Conservation (phyloP, 345 rosid species). For the Clausena lansium region DNA sequence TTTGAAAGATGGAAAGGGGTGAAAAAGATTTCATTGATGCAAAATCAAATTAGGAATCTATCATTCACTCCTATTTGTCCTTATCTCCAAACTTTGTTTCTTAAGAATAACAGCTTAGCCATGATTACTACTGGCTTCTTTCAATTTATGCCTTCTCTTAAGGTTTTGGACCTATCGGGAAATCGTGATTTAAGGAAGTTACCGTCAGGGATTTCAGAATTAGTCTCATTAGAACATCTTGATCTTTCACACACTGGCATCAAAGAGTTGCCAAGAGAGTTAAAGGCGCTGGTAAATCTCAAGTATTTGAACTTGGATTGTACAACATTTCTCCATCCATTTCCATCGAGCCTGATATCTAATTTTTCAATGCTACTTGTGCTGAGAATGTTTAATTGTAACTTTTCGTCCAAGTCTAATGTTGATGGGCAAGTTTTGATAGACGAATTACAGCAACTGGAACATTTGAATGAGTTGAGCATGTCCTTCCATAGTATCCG, state of each 20-base stretch:
- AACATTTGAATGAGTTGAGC: background rate
- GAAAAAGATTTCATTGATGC: conserved; percentile 9
- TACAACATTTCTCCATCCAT: background rate
- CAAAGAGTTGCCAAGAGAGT: background rate
- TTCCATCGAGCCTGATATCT: background rate
- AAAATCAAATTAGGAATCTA: background rate
- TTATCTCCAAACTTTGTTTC: conserved; percentile 23
- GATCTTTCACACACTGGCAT: background rate
- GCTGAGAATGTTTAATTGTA: background rate
- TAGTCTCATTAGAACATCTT: background rate
- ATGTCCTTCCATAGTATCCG: background rate
- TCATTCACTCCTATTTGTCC: conserved; percentile 10
- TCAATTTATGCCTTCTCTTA: conserved; percentile 5
- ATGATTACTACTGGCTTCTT: background rate
- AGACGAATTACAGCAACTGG: background rate
- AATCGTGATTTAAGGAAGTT: conserved; percentile 14
- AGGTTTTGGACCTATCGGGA: conserved; percentile 27
- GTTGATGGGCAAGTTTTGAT: background rate
- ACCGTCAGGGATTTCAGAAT: conserved; percentile 10
- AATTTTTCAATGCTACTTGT: background rate
- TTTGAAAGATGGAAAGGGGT: conserved; percentile 16
- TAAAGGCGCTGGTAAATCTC: background rate
- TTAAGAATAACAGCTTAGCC: background rate
- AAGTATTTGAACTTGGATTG: background rate
- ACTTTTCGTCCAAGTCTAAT: background rate